These are phyloP conservation scores for Cryptomeria japonica DNA, from an alignment of 75 land plant species.

Conservation along the genomic window DNA sequence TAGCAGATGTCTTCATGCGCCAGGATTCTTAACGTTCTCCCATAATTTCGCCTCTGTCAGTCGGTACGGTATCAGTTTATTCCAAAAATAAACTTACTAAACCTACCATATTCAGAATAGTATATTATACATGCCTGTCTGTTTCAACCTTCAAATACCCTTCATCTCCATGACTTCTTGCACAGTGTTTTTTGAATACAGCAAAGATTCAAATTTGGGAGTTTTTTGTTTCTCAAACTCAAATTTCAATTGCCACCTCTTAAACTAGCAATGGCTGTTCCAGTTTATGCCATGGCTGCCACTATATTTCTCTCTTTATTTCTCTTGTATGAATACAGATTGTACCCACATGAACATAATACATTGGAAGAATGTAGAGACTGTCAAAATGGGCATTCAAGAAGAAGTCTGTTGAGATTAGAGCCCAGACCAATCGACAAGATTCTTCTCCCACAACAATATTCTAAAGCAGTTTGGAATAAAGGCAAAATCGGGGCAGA, in stretches of 20 bases:
- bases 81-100: not conserved
- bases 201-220: too few relatives aligned
- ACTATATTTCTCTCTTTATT: not conserved
- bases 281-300: not conserved
- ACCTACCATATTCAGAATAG: too few relatives aligned
- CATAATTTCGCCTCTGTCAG: not conserved
- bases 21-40: not conserved
- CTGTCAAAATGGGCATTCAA: not conserved
- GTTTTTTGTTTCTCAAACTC: too few relatives aligned
- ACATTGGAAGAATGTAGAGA: not conserved
- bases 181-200: too few relatives aligned
- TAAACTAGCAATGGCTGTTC: not conserved
- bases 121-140: too few relatives aligned
- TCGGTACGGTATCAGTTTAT: not conserved
- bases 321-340: not conserved
- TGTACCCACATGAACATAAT: not conserved
- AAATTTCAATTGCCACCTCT: not conserved
- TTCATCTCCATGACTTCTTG: too few relatives aligned
- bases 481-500: not conserved
- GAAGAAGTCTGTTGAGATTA: not conserved
- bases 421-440: not conserved
- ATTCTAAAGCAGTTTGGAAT: not conserved
- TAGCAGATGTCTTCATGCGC: too few relatives aligned
- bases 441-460: too few relatives aligned
- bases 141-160: too few relatives aligned